Percentiles rank a stretch among this genome's conserved stretches.
Evolutionary conservation across 129 eudicot genomes (phyloP).

Genomic region (Cynara cardunculus): DNA sequence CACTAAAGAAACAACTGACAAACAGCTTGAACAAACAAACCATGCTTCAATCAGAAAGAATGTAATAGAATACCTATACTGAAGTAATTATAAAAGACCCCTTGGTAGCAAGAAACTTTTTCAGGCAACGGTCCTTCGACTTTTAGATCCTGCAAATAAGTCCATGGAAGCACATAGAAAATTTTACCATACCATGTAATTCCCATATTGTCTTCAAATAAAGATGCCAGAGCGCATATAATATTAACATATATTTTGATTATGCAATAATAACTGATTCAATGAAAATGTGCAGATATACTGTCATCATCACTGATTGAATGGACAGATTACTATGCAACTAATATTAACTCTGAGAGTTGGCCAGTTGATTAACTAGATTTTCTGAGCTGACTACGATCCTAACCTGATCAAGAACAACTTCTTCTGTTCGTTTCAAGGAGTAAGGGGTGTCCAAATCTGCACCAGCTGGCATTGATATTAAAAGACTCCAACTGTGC

Average conservation of each 20-base stretch:
- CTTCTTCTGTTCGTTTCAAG: constrained; percentile 60
- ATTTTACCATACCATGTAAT: not conserved
- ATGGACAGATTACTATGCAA: not conserved
- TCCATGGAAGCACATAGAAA: not conserved
- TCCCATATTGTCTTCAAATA: constrained; percentile 2
- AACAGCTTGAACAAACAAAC: not conserved
- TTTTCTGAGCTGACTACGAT: not conserved
- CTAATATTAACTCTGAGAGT: not conserved
- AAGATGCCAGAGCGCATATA: not conserved
- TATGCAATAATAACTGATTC: not conserved
- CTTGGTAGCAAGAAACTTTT: constrained; percentile 68
- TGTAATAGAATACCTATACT: constrained; percentile 66
- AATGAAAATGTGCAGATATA: not conserved
- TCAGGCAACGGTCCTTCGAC: constrained; percentile 58
- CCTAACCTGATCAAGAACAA: constrained; percentile 70
- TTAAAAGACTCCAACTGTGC: constrained; percentile 77
- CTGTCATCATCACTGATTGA: not conserved
- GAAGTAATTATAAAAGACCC: constrained; percentile 90
- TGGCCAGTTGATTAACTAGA: not conserved
- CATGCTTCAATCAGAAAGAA: not conserved
- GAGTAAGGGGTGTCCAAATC: constrained; percentile 64
- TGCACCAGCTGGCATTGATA: constrained; percentile 74
- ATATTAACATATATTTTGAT: not conserved
- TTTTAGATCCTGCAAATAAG: constrained; percentile 56
- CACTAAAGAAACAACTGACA: not conserved